Percentiles rank a stretch among this genome's conserved stretches.
phyloP scores from a whole-genome alignment of 805 yeast species.

The Pichia deserticola region DNA sequence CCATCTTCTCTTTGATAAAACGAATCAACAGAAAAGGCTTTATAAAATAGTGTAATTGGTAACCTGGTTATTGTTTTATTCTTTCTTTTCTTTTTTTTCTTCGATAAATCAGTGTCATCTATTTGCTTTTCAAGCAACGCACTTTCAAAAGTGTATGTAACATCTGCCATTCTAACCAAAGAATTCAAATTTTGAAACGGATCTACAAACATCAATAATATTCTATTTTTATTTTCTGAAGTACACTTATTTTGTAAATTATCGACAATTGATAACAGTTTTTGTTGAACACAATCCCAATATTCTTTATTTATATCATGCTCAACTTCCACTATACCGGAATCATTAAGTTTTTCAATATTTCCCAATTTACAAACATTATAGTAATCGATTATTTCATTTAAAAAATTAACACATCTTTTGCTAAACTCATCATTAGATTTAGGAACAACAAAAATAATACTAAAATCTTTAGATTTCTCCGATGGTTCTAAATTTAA shows the following conservation, averaged over 20 bases:
- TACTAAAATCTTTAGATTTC: conserved; percentile 44
- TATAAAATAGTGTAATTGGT: conserved; percentile 23
- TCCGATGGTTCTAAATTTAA: conserved; percentile 49
- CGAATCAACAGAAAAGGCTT: conserved; percentile 35
- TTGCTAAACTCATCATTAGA: conserved; percentile 18
- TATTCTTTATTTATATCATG: conserved; percentile 9
- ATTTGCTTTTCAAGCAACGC: conserved; percentile 20
- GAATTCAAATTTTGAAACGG: conserved; percentile 38
- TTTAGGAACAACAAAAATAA: conserved; percentile 36
- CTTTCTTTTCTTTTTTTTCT: conserved; percentile 20
- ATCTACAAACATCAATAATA: conserved; percentile 41
- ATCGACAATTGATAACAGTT: conserved; percentile 61
- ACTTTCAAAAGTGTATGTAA: conserved; percentile 40
- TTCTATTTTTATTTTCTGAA: conserved; percentile 5
- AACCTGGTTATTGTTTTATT: conserved; percentile 8
- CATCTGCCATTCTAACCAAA: conserved; percentile 37
- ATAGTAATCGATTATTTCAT: conserved; percentile 37
- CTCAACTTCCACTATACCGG: conserved; percentile 20
- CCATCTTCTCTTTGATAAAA: conserved; percentile 31
- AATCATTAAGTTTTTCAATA: conserved; percentile 10
- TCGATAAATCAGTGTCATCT: conserved; percentile 17
- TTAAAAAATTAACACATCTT: conserved; percentile 32
- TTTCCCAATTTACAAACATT: conserved; percentile 42
- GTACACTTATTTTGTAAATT: conserved; percentile 42
- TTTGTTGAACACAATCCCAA: conserved; percentile 16